Percentiles rank a stretch among this genome's conserved stretches.
phyloP scores from a whole-genome alignment of 257 asterid genomes.

The Scutellaria baicalensis region DNA sequence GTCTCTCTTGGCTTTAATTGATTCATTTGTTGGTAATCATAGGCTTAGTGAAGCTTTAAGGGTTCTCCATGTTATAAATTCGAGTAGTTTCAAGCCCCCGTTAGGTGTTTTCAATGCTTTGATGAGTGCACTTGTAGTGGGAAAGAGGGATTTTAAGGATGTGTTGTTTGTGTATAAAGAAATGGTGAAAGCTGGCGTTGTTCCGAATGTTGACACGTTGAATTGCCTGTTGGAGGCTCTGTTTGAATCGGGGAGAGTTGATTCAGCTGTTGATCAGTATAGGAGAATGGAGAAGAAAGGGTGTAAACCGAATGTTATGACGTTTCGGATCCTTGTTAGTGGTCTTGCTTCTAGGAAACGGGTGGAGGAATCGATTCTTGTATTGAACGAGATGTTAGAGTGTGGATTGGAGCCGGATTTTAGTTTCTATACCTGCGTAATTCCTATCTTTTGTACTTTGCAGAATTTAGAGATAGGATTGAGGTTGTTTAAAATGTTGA shows the following conservation, averaged over 20 bases:
- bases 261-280: slow-evolving; percentile 61
- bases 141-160: slow-evolving; percentile 55
- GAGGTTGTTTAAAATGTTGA: slow-evolving; percentile 52
- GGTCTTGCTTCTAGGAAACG: slow-evolving; percentile 51
- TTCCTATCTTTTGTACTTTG: slow-evolving; percentile 51
- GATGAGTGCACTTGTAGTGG: slow-evolving; percentile 54
- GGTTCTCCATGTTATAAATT: slow-evolving; percentile 55
- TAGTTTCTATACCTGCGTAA: slow-evolving; percentile 35
- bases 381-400: slow-evolving; percentile 56
- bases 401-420: slow-evolving; percentile 39
- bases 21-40: slow-evolving; percentile 40
- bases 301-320: slow-evolving; percentile 56
- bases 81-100: slow-evolving; percentile 43
- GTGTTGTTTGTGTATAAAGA: slow-evolving; percentile 81
- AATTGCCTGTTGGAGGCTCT: slow-evolving; percentile 69
- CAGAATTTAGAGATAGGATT: slow-evolving; percentile 35
- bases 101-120: slow-evolving; percentile 38
- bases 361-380: slow-evolving; percentile 40
- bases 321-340: slow-evolving; percentile 57
- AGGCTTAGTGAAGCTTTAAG: slow-evolving; percentile 63
- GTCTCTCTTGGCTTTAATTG: slow-evolving; percentile 43
- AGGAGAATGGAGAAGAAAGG: slow-evolving; percentile 69
- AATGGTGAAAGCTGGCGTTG: slow-evolving; percentile 65
- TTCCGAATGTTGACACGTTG: slow-evolving; percentile 56
- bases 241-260: slow-evolving; percentile 56